Evolutionary conservation across 1,139 yeast species (phyloP), one percentile per base, ranked within the genome.

Genomic region (Waltiozyma sp.): DNA sequence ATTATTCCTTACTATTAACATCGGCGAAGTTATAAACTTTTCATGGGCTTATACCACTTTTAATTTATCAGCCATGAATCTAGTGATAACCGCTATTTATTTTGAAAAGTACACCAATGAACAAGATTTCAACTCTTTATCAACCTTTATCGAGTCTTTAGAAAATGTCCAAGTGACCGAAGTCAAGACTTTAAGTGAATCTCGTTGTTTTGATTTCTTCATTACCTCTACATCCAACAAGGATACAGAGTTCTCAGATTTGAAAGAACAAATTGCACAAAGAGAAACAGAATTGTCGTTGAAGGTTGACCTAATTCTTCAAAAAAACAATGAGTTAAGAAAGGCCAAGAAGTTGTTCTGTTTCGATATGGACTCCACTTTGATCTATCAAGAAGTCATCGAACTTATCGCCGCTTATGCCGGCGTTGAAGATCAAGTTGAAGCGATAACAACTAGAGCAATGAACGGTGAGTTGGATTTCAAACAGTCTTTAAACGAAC

Each of bases 391-490:
- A 63, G 99, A 93, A 63, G 97, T 91, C 40, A 91, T 91, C 52
- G 99, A 93, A 59, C 66, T 91, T 58, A 89, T 93, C 52, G 98
- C 98, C 3, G 87, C 83, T 0, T 78, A 80, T 52, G 94, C 91
- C n/a, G 70, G 72, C 48, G 88, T 85, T 26, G 93, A 85, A 53
- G 75, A 69, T 2, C 67, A 81, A 58, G 95, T 86, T 14, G 79
- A 84, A 6, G 76, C 72, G 43, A 89, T 93, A 57, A 93, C 99
- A 4, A 88, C 84, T 39, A 71, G 89, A 37, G 98, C 98, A 34
- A 93, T 93, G 99, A 88, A 89, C 55, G 97, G 97, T 24, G 96
- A 91, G 57, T 68, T 93, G 21, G 97, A 93, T 60, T 93, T 93
- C 66, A 80, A 77, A 49, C 85, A 84, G 54, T 86, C 96, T 1